Evolutionary conservation across 2,329 filamentous ascomycete genomes (phyloP).

Genomic region (Cadophora malorum): DNA sequence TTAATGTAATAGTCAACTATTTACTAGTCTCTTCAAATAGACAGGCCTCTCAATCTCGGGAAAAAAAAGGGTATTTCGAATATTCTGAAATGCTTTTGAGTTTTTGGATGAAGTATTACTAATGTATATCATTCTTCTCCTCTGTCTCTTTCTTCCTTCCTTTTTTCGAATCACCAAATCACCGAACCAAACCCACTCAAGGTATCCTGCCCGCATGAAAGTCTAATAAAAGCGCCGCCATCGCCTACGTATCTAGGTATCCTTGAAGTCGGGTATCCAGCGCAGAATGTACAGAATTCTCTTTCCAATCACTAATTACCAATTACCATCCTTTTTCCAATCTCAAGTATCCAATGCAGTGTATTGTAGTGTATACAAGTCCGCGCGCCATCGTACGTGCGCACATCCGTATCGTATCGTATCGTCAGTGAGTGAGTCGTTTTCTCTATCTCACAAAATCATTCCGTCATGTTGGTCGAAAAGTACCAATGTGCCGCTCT

Average conservation of each 20-base stretch:
- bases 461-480: constrained; percentile 19
- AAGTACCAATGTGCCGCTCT: background rate
- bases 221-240: constrained; percentile 4
- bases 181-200: background rate
- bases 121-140: background rate
- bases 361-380: background rate
- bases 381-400: constrained; percentile 10
- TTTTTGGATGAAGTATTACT: background rate
- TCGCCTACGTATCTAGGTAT: background rate
- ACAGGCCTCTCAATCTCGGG: too few relatives aligned
- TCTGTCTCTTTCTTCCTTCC: background rate
- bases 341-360: background rate
- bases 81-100: too few relatives aligned
- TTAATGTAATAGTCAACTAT: too few relatives aligned
- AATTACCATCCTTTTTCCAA: background rate
- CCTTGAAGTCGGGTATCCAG: background rate
- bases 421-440: background rate
- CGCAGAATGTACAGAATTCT: constrained; percentile 8
- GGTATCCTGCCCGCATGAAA: constrained; percentile 4
- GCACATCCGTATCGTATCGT: background rate
- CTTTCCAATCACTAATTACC: background rate
- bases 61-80: too few relatives aligned
- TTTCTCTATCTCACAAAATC: background rate
- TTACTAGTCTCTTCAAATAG: too few relatives aligned
- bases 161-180: background rate